A percentile compares a stretch with the other conserved stretches of the same genome.
These are phyloP conservation scores for Rubus idaeus DNA, from an alignment of 306 rosid genomes.

Conservation along the genomic window DNA sequence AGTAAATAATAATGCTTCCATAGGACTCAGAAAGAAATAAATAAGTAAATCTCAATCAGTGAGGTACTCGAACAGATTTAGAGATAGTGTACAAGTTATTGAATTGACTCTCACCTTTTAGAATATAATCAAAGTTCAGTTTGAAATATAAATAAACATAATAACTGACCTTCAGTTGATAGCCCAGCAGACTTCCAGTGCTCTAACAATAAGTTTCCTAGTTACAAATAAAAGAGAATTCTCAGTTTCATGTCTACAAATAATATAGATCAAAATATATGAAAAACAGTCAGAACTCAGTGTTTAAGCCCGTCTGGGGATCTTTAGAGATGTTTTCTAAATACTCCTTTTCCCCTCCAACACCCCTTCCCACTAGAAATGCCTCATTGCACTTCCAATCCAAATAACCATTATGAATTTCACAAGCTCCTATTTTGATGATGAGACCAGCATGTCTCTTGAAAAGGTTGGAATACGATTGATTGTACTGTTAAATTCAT, in stretches of 20 bases:
- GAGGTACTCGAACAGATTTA: neutral
- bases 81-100: neutral
- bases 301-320: neutral
- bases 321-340: neutral
- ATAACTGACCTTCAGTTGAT: constrained; percentile 57
- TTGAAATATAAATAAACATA: constrained; percentile 4
- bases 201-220: constrained; percentile 73
- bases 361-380: neutral
- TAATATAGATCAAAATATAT: neutral
- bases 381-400: neutral
- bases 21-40: neutral
- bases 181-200: constrained; percentile 74
- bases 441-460: neutral
- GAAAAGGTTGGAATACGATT: constrained; percentile 7
- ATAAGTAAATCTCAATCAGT: neutral
- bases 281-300: neutral
- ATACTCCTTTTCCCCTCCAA: neutral
- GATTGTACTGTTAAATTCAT: neutral
- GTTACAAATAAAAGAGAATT: constrained; percentile 12
- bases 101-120: neutral
- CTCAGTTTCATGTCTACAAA: constrained; percentile 13
- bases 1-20: neutral
- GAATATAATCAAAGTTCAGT: neutral
- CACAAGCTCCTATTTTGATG: neutral
- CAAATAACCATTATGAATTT: neutral